These are phyloP conservation scores for Phytophthora ohioensis DNA, from an alignment of 352 stramenopile genomes.

Conservation along the genomic window DNA sequence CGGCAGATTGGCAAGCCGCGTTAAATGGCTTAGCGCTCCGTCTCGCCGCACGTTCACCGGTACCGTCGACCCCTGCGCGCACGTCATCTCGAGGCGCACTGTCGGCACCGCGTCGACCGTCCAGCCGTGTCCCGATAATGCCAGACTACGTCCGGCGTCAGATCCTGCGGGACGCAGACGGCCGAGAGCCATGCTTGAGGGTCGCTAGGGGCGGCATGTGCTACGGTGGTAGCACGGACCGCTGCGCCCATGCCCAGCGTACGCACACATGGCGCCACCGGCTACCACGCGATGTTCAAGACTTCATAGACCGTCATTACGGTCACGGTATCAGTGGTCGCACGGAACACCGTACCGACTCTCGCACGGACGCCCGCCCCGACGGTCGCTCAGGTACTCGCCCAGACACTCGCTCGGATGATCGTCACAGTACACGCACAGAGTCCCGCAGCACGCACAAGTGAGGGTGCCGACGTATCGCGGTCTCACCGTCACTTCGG, in stretches of 20 bases:
- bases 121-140: not conserved
- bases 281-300: not conserved
- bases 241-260: not conserved
- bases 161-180: not conserved
- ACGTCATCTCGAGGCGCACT: not conserved
- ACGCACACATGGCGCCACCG: not conserved
- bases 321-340: too few relatives aligned
- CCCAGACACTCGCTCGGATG: not conserved
- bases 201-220: not conserved
- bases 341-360: too few relatives aligned
- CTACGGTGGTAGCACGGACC: not conserved
- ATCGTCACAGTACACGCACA: too few relatives aligned
- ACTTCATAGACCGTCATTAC: constrained; percentile 3
- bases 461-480: not conserved
- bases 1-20: not conserved
- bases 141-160: not conserved
- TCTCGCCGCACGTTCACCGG: not conserved
- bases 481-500: not conserved
- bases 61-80: not conserved
- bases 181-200: not conserved
- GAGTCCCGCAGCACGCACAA: not conserved
- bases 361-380: not conserved
- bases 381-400: too few relatives aligned
- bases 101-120: not conserved
- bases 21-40: not conserved